Evolutionary conservation across 495 filamentous ascomycete genomes (phyloP).

Genomic region (Neurospora hispaniola): DNA sequence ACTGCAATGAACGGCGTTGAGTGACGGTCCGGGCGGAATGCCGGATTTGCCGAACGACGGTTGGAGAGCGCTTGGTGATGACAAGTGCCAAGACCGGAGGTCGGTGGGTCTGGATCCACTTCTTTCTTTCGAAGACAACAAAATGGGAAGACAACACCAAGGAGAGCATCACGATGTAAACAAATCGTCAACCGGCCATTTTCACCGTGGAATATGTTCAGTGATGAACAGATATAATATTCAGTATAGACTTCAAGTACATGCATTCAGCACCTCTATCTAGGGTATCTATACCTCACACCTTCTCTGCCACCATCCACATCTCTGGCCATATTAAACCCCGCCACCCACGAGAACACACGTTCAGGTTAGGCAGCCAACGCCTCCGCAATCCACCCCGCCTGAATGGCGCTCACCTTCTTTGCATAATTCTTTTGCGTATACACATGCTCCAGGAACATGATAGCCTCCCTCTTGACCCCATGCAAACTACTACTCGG

Average conservation of each 20-base stretch:
- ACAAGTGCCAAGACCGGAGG: neutral
- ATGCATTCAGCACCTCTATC: neutral
- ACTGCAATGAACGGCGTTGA: neutral
- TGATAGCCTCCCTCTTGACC: conserved; percentile 81
- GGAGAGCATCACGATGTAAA: neutral
- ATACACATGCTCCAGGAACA: conserved; percentile 94
- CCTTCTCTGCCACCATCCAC: too few species aligned
- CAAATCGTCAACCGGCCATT: neutral
- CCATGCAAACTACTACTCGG: conserved; percentile 79
- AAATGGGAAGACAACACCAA: neutral
- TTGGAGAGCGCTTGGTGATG: neutral
- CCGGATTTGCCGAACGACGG: neutral
- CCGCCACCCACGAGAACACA: too few species aligned
- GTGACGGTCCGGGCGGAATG: neutral
- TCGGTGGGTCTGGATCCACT: neutral
- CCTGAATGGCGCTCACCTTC: conserved; percentile 76
- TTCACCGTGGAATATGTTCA: too few species aligned
- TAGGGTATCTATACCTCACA: neutral
- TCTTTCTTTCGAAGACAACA: neutral
- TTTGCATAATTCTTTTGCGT: conserved; percentile 87
- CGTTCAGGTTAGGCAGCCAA: conserved; percentile 24
- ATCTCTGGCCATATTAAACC: too few species aligned
- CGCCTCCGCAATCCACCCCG: conserved; percentile 74
- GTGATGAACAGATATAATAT: too few species aligned
- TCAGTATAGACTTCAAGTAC: neutral